Evolutionary conservation across 2,329 filamentous ascomycete species (phyloP).

Genomic region (Plectosphaerella cucumerina): DNA sequence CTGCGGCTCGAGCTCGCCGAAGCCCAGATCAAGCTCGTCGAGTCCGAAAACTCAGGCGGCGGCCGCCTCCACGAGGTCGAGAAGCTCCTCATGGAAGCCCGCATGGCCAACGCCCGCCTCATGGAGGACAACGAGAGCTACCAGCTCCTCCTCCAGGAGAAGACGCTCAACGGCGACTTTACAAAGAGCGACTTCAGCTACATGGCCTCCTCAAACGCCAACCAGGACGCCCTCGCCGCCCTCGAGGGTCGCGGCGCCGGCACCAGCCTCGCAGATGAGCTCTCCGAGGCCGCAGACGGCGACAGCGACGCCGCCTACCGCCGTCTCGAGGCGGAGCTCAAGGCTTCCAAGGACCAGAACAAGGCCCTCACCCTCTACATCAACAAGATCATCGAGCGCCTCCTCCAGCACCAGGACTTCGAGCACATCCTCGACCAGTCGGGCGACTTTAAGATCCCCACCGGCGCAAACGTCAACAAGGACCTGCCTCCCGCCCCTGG

Average conservation of each 20-base stretch:
- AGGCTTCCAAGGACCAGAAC: conserved; percentile 84
- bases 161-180: conserved; percentile 93
- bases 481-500: conserved; percentile 69
- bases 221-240: conserved; percentile 61
- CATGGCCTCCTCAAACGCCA: conserved; percentile 44
- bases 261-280: conserved; percentile 79
- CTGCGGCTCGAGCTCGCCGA: conserved; percentile 89
- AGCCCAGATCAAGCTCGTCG: conserved; percentile 90
- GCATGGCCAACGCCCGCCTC: conserved; percentile 90
- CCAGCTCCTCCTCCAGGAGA: conserved; percentile 88
- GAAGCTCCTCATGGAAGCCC: conserved; percentile 81
- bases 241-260: conserved; percentile 51
- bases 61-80: conserved; percentile 88
- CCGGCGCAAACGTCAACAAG: conserved; percentile 61
- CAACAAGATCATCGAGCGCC: conserved; percentile 96
- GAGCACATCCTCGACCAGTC: conserved; percentile 85
- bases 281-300: conserved; percentile 64
- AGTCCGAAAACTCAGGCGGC: conserved; percentile 89
- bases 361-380: conserved; percentile 97
- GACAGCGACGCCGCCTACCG: conserved; percentile 61
- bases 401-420: conserved; percentile 91
- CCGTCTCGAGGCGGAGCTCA: conserved; percentile 73
- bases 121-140: conserved; percentile 99
- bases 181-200: conserved; percentile 77
- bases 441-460: conserved; percentile 34